These are phyloP conservation scores for Pseudocercospora macadamiae DNA, from an alignment of 2,329 filamentous ascomycete species.

Conservation along the genomic window DNA sequence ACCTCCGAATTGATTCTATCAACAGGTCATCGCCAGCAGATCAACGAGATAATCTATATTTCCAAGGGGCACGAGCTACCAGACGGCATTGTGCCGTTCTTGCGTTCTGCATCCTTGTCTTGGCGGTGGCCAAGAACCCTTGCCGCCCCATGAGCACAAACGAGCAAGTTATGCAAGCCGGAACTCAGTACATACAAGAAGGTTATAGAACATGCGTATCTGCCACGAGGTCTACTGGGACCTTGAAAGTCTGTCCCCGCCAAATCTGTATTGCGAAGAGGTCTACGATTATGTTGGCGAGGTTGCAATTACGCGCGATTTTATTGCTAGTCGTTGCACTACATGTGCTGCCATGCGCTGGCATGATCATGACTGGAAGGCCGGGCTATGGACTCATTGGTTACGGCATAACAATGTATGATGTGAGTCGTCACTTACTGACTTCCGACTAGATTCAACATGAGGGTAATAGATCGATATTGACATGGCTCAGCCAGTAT, in stretches of 20 bases:
- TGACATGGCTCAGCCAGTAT: conserved; percentile 14
- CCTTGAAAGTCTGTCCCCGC: not conserved
- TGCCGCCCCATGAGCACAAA: not conserved
- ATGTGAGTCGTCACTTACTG: not conserved
- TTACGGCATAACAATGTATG: conserved; percentile 27
- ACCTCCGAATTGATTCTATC: too few relatives aligned
- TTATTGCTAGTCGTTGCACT: conserved; percentile 23
- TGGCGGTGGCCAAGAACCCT: not conserved
- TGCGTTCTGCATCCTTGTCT: too few relatives aligned
- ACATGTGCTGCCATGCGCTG: not conserved
- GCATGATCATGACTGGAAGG: not conserved
- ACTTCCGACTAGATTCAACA: not conserved
- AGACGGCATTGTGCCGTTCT: too few relatives aligned
- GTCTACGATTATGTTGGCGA: not conserved
- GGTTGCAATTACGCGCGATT: not conserved
- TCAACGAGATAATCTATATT: too few relatives aligned
- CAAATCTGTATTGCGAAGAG: not conserved
- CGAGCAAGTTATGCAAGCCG: not conserved
- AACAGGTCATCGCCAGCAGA: too few relatives aligned
- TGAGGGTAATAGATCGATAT: not conserved
- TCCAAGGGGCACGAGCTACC: too few relatives aligned
- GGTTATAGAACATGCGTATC: not conserved
- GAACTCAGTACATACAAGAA: not conserved
- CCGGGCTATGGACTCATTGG: conserved; percentile 24
- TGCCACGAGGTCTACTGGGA: not conserved